These are phyloP conservation scores for Pythium aristosporum DNA, from an alignment of 352 stramenopile species.

Conservation along the genomic window DNA sequence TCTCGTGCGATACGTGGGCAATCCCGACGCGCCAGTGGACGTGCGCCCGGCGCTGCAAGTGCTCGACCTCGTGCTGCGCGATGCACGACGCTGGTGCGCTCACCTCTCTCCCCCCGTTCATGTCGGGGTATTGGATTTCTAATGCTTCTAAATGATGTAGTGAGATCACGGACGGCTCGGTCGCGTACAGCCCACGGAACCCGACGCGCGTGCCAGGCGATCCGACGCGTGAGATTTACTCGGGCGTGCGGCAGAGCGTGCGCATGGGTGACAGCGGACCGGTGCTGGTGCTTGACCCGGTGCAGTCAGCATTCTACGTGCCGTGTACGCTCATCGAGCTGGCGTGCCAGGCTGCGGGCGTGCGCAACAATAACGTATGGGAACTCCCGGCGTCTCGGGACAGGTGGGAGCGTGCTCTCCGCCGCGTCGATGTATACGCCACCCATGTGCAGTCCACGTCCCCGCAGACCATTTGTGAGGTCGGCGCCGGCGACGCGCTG, in stretches of 20 bases:
- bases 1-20: not conserved
- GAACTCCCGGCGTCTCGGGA: not conserved
- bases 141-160: no score
- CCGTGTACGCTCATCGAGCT: not conserved
- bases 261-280: not conserved
- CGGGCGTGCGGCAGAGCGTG: not conserved
- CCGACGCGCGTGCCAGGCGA: not conserved
- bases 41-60: not conserved
- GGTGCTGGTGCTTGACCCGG: not conserved
- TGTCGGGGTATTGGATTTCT: no score
- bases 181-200: not conserved
- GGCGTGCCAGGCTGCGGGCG: not conserved
- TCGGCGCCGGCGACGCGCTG: not conserved
- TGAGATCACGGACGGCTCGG: not conserved
- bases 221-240: not conserved
- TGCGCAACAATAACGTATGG: no score
- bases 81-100: no score
- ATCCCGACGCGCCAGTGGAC: not conserved
- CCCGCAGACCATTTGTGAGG: not conserved
- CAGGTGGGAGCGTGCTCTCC: not conserved
- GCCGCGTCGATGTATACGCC: not conserved
- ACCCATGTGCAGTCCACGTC: not conserved
- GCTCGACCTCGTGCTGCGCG: not conserved
- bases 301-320: conserved; percentile 1
- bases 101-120: no score